Conservation (phyloP, 164 flowering plant species). For the Akebia trifoliata region DNA sequence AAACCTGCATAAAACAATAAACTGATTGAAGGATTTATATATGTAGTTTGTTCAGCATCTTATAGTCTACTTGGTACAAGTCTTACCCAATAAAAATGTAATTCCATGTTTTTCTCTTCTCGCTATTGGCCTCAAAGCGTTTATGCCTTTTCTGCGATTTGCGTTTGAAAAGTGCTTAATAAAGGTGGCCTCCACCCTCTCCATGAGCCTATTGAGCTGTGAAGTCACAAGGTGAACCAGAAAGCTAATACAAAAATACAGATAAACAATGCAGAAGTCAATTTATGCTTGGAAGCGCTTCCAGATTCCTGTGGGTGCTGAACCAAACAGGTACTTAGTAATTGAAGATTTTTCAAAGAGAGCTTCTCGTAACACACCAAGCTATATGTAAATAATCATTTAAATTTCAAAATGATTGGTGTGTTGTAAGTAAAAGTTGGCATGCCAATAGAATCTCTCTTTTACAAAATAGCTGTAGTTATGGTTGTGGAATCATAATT, state of each 20-base stretch:
- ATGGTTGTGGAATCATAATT: too few relatives aligned
- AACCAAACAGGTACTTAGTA: too few relatives aligned
- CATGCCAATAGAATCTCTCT: too few relatives aligned
- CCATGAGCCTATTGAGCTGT: conserved; percentile 49
- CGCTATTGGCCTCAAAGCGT: conserved; percentile 34
- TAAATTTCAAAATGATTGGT: too few relatives aligned
- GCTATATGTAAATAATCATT: too few relatives aligned
- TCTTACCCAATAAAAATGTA: conserved; percentile 44
- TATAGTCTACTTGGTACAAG: not conserved
- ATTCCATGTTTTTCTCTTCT: conserved; percentile 40
- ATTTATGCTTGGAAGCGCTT: not conserved
- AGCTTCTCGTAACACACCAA: too few relatives aligned
- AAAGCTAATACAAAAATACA: not conserved
- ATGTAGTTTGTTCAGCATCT: not conserved
- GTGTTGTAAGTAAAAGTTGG: too few relatives aligned
- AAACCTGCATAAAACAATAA: conserved; percentile 29
- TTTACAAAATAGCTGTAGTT: too few relatives aligned
- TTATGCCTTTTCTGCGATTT: conserved; percentile 52
- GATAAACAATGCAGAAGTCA: not conserved
- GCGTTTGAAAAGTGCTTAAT: conserved; percentile 57
- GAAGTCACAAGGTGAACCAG: not conserved
- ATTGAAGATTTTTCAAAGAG: too few relatives aligned
- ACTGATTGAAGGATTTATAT: not conserved
- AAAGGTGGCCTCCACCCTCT: too few relatives aligned
- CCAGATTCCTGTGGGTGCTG: too few relatives aligned